Conservation (phyloP, 148 eudicot species). For the Polygonum aviculare region DNA sequence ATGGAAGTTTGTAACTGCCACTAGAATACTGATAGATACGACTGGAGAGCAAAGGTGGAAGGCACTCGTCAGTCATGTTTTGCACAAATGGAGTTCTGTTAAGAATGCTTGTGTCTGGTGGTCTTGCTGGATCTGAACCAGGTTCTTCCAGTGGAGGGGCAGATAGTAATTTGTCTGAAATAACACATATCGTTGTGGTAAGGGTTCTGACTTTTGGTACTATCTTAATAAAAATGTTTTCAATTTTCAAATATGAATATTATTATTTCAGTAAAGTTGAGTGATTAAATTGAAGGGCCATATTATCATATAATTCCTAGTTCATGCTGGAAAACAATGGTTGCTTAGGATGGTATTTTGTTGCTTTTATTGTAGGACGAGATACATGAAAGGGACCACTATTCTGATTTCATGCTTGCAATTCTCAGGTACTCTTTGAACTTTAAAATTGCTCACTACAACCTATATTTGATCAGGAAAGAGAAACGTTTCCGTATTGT, state of each 20-base stretch:
- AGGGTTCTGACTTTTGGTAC: slow-evolving; percentile 1
- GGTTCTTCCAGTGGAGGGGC: slow-evolving; percentile 17
- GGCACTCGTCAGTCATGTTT: slow-evolving; percentile 67
- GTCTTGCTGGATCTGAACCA: slow-evolving; percentile 27
- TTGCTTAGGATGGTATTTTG: neutral
- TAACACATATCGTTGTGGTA: slow-evolving; percentile 97
- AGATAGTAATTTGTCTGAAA: slow-evolving; percentile 29
- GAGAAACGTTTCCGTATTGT: neutral
- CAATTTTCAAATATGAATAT: neutral
- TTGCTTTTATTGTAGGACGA: slow-evolving; percentile 54
- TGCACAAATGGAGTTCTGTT: slow-evolving; percentile 84
- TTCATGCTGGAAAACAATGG: neutral
- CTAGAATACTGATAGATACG: slow-evolving; percentile 51
- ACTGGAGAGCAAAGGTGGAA: slow-evolving; percentile 83
- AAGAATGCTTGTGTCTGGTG: slow-evolving; percentile 58
- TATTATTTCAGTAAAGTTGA: neutral
- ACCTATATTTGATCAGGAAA: neutral
- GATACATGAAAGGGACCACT: slow-evolving; percentile 94
- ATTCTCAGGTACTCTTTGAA: slow-evolving; percentile 59
- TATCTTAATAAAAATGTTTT: neutral
- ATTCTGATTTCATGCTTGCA: slow-evolving; percentile 82
- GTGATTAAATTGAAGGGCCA: neutral
- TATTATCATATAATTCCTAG: neutral
- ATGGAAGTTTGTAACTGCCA: neutral
- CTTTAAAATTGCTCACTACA: neutral